Evolutionary conservation across 371 early-diverging fungal genomes (phyloP).

Genomic region (Haplosporangium sp.): DNA sequence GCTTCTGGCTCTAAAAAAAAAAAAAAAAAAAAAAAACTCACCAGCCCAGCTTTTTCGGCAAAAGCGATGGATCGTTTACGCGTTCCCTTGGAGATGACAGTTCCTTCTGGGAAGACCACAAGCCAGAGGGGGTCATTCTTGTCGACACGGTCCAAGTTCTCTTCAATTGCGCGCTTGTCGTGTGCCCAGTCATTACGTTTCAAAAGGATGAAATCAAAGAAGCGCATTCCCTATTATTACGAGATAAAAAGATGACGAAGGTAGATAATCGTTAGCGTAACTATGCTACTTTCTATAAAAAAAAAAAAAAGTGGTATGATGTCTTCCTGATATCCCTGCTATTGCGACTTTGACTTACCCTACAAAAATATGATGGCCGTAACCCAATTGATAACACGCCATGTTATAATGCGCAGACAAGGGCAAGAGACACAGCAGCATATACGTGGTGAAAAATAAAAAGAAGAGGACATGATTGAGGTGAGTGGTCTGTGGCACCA

Average conservation of each 20-base stretch:
- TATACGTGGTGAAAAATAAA: not conserved
- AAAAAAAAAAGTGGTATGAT: conserved; percentile 4
- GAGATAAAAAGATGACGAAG: not conserved
- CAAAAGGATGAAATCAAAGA: conserved; percentile 89
- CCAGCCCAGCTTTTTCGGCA: conserved; percentile 65
- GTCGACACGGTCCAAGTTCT: conserved; percentile 54
- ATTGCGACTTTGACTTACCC: conserved; percentile 8
- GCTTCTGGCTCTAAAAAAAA: not conserved
- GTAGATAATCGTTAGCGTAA: too few species aligned
- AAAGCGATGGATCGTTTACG: conserved; percentile 61
- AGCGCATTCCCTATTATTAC: conserved; percentile 80
- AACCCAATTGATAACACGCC: not conserved
- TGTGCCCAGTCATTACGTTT: conserved; percentile 78
- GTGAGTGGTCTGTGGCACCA: too few species aligned
- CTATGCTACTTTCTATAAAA: not conserved
- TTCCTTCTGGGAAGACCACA: conserved; percentile 94
- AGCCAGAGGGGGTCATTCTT: conserved; percentile 80
- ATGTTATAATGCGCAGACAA: not conserved
- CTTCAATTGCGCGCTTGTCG: conserved; percentile 72
- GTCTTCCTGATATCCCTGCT: not conserved
- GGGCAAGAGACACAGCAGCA: conserved; percentile 2
- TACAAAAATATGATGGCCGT: not conserved
- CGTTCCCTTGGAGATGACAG: conserved; percentile 69
- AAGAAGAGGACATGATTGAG: not conserved
- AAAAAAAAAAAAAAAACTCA: conserved; percentile 39